Conservation (phyloP, 495 filamentous ascomycete species). For the Penicillium paxilli region DNA sequence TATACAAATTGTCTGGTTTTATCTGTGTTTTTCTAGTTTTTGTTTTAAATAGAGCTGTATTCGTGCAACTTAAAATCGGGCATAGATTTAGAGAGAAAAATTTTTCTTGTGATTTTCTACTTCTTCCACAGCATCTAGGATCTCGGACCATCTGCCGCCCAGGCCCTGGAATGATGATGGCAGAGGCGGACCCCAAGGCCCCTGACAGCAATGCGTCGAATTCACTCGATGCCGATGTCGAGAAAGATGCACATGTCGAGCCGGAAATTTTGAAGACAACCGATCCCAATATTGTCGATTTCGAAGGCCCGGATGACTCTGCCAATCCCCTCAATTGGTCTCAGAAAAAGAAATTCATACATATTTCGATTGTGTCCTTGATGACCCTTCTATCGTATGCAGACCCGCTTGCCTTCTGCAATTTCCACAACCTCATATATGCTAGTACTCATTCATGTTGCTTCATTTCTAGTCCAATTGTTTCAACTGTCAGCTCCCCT, state of each 20-base stretch:
- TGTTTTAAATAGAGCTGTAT: too few species aligned
- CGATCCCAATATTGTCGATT: not conserved
- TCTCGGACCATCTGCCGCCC: too few species aligned
- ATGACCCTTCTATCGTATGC: not conserved
- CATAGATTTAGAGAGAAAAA: too few species aligned
- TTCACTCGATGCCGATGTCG: not conserved
- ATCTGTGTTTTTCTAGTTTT: too few species aligned
- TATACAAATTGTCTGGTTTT: too few species aligned
- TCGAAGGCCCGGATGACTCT: not conserved
- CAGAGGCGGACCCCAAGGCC: not conserved
- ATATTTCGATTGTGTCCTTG: not conserved
- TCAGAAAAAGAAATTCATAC: not conserved
- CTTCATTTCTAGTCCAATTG: not conserved
- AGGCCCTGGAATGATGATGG: not conserved
- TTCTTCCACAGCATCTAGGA: too few species aligned
- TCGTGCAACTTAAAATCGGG: too few species aligned
- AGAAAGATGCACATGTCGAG: not conserved
- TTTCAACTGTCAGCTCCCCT: not conserved
- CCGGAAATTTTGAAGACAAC: not conserved
- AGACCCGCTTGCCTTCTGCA: not conserved
- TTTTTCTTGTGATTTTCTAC: too few species aligned
- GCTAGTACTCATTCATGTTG: not conserved
- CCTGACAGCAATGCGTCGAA: not conserved
- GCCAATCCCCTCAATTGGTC: not conserved
- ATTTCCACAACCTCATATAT: not conserved